Conservation (phyloP, 139 green algal species). For the Chlorella ohadii region DNA sequence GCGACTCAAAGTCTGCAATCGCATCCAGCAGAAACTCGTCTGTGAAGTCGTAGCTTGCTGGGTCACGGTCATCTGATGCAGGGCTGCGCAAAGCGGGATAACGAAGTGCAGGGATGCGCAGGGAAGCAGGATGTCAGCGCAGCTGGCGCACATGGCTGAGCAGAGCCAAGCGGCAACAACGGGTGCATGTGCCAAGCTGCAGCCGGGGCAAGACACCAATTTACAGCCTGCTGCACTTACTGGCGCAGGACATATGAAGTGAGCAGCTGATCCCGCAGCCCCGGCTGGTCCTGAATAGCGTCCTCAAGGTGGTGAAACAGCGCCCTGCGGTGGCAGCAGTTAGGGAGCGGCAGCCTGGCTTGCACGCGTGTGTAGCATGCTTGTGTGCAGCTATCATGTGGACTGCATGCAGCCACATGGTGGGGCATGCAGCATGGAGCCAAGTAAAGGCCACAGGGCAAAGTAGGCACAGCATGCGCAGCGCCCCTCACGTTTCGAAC, state of each 20-base stretch:
- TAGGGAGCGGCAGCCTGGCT: neutral
- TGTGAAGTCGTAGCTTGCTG: neutral
- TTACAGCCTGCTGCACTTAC: too few relatives aligned
- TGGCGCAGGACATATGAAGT: constrained; percentile 1
- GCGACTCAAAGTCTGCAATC: constrained; percentile 4
- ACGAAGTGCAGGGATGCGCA: neutral
- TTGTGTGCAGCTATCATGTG: too few relatives aligned
- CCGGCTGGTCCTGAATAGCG: neutral
- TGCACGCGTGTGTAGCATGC: too few relatives aligned
- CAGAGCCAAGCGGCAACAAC: too few relatives aligned
- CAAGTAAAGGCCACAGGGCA: too few relatives aligned
- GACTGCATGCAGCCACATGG: neutral
- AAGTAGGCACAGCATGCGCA: neutral
- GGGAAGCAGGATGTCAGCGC: too few relatives aligned
- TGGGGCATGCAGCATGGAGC: too few relatives aligned
- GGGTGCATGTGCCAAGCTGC: too few relatives aligned
- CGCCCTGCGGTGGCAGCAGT: neutral
- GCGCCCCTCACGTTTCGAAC: constrained; percentile 10
- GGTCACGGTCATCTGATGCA: neutral
- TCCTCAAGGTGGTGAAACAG: neutral
- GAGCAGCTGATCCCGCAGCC: constrained; percentile 12
- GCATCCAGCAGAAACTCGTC: constrained; percentile 6
- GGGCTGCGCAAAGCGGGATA: constrained; percentile 14
- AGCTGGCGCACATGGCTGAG: too few relatives aligned
- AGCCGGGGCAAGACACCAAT: neutral